These are phyloP conservation scores for Lipomyces spencermartinsiae DNA, from an alignment of 805 yeast species.

Conservation along the genomic window DNA sequence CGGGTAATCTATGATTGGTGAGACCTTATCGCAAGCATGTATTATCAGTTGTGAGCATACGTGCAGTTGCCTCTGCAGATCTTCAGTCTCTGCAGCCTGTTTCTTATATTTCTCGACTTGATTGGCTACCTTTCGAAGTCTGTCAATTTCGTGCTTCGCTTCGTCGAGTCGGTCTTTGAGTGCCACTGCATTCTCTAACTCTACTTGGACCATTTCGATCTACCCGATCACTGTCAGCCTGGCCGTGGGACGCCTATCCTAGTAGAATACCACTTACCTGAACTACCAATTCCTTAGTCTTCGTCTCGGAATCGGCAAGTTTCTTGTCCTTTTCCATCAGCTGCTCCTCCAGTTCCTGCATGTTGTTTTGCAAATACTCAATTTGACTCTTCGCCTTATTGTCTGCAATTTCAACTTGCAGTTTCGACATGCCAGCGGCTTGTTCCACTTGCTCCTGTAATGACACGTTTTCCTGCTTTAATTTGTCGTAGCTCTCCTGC, in stretches of 20 bases:
- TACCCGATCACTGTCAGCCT: neutral
- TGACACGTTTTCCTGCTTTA: constrained; percentile 8
- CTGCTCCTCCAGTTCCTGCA: constrained; percentile 35
- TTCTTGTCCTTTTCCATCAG: constrained; percentile 20
- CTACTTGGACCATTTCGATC: constrained; percentile 21
- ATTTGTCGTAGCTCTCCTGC: constrained; percentile 13
- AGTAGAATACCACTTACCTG: constrained; percentile 7
- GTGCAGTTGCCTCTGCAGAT: constrained; percentile 21
- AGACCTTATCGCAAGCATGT: neutral
- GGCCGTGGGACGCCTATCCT: neutral
- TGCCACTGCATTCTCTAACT: constrained; percentile 17
- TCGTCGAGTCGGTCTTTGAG: constrained; percentile 32
- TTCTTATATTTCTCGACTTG: constrained; percentile 30
- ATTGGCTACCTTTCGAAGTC: constrained; percentile 20
- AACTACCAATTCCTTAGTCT: constrained; percentile 10
- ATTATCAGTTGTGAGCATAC: neutral
- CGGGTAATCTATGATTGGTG: constrained; percentile 12
- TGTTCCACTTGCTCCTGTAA: constrained; percentile 2
- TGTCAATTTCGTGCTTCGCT: constrained; percentile 32
- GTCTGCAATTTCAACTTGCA: constrained; percentile 28
- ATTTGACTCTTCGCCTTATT: constrained; percentile 26
- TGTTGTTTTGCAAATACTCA: constrained; percentile 30
- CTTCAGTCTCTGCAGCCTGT: constrained; percentile 24
- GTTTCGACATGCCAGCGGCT: constrained; percentile 12
- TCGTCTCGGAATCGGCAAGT: constrained; percentile 20